Percentiles rank a stretch among this genome's conserved stretches.
phyloP scores from a whole-genome alignment of 1,139 yeast genomes.

The Candida sanyaensis region DNA sequence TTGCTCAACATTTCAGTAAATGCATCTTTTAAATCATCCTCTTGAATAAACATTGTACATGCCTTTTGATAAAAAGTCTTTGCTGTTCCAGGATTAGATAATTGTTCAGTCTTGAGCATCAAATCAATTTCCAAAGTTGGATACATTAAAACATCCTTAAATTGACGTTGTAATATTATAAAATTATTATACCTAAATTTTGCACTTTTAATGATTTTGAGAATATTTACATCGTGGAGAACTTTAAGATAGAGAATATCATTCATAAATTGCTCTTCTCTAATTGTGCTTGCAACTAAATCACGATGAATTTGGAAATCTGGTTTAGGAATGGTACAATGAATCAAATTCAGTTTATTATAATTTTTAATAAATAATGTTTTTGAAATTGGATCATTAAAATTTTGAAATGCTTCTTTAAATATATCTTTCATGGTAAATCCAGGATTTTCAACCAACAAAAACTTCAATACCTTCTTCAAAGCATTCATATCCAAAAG shows the following conservation, averaged over 20 bases:
- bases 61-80: not conserved
- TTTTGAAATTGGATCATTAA: not conserved
- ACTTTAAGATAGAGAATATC: not conserved
- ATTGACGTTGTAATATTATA: not conserved
- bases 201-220: not conserved
- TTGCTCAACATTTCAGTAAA: not conserved
- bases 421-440: not conserved
- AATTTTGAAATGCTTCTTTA: not conserved
- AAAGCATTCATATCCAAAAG: not conserved
- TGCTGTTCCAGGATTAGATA: not conserved
- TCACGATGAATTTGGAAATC: not conserved
- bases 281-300: slow-evolving; percentile 1
- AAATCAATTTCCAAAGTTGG: slow-evolving; percentile 1
- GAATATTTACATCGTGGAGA: not conserved
- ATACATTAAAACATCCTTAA: not conserved
- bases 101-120: not conserved
- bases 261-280: slow-evolving; percentile 3
- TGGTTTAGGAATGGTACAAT: not conserved
- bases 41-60: not conserved
- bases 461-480: not conserved
- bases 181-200: not conserved
- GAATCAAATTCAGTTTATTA: slow-evolving; percentile 1
- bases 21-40: not conserved
- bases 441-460: not conserved
- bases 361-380: slow-evolving; percentile 1